A percentile compares a stretch with the other conserved stretches of the same genome.
phyloP scores from a whole-genome alignment of 805 yeast species.

The Candida anglica region DNA sequence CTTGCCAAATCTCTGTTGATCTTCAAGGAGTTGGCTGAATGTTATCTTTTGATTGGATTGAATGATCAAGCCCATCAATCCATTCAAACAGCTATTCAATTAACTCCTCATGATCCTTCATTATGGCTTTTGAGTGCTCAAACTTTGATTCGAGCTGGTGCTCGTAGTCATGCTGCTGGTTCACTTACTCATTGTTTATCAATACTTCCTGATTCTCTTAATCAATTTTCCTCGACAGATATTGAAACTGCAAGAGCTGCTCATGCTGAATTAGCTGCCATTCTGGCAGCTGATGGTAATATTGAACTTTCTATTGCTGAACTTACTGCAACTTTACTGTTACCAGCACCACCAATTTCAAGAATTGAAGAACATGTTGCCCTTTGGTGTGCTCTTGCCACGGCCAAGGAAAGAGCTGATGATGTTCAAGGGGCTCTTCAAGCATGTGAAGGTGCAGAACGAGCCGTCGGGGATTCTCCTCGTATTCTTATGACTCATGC shows the following conservation, averaged over 20 bases:
- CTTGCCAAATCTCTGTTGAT: constrained; percentile 35
- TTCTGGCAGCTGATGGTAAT: constrained; percentile 50
- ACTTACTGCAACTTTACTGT: constrained; percentile 44
- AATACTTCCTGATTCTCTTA: constrained; percentile 31
- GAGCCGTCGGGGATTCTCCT: constrained; percentile 41
- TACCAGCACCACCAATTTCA: constrained; percentile 46
- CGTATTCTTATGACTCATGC: constrained; percentile 46
- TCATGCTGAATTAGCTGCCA: constrained; percentile 53
- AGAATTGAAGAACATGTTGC: constrained; percentile 45
- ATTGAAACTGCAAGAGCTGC: constrained; percentile 48
- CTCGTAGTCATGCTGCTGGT: constrained; percentile 43
- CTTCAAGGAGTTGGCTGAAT: constrained; percentile 50
- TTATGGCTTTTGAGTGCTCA: constrained; percentile 50
- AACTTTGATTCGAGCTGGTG: constrained; percentile 40
- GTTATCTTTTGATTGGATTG: constrained; percentile 44
- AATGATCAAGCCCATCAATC: constrained; percentile 51
- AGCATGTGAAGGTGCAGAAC: constrained; percentile 46
- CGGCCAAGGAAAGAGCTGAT: constrained; percentile 48
- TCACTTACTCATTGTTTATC: constrained; percentile 43
- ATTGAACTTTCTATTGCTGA: constrained; percentile 48
- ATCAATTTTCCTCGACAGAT: constrained; percentile 25
- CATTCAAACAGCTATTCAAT: constrained; percentile 38
- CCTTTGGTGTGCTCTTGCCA: constrained; percentile 51
- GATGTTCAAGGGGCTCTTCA: constrained; percentile 47
- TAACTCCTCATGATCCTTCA: constrained; percentile 39